Evolutionary conservation across 2,329 filamentous ascomycete species (phyloP), one percentile per base, ranked within the genome.

Genomic region (Penicillium fuscoglaucum): DNA sequence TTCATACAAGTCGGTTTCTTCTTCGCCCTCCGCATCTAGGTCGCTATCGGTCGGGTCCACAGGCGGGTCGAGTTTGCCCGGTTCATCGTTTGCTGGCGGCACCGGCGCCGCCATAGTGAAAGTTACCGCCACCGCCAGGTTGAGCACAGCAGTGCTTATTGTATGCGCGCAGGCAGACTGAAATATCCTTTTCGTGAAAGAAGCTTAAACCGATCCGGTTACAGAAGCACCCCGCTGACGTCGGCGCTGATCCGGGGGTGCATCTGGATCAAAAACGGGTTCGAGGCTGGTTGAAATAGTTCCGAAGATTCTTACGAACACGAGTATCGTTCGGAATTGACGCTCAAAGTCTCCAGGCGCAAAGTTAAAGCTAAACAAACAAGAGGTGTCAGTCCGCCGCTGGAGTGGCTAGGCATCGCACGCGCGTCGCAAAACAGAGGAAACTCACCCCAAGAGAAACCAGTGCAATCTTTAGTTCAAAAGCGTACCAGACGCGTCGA

Each of bases 21-120:
- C 76, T 59, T 78, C 75, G n/a, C 76, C 76, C 57, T 78, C 76
- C 21, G 76, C 76, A 59, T 78, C 76, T 64, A 74, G 72, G 53
- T 78, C 76, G 61, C 76, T 78, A 57, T 77, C 75, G 44, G 71
- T 66, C 59, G 70, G 59, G 54, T 76, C 73, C 33, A 67, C 58
- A 35, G 68, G 68, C 41, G 69, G 65, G 61, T 71, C 70, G 58
- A 70, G 64, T 56, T 69, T 65, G 47, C 62, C 67, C 47, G 69
- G 66, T 62, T 75, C 71, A 60, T 75, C 69, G 62, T 72, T 68
- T 59, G 70, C 68, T 68, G 73, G 71, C 70, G 72, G 72, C 74
- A 73, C 68, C 52, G 68, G 74, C 66, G 75, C 75, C 72, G 72
- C 72, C 74, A 78, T 76, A 57, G 67, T 74, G 64, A 69, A 71